Evolutionary conservation across 2,329 filamentous ascomycete species (phyloP).

Genomic region (Pezicula rhizophila): DNA sequence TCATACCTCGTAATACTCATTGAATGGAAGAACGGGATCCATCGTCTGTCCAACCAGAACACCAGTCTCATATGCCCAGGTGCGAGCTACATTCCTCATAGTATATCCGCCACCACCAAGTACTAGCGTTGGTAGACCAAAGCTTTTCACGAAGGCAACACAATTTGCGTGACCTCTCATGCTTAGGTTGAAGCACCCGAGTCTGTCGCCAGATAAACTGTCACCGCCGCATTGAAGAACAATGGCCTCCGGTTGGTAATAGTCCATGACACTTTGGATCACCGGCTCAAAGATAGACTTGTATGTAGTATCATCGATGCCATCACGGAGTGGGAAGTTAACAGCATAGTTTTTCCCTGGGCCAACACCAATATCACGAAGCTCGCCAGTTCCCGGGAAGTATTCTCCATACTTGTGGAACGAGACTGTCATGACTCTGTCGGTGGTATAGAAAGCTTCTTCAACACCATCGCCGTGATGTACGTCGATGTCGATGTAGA

Average conservation of each 20-base stretch:
- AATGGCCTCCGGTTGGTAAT: constrained; percentile 84
- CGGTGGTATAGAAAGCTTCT: constrained; percentile 87
- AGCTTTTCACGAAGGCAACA: constrained; percentile 84
- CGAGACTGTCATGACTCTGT: constrained; percentile 86
- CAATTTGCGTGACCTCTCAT: constrained; percentile 95
- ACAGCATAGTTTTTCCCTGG: constrained; percentile 83
- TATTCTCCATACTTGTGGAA: constrained; percentile 98
- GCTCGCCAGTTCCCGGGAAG: constrained; percentile 86
- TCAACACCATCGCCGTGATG: constrained; percentile 92
- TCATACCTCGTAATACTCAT: constrained; percentile 81
- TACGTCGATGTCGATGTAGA: constrained; percentile 95
- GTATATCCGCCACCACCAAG: constrained; percentile 96
- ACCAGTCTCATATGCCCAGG: constrained; percentile 96
- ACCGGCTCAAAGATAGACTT: constrained; percentile 88
- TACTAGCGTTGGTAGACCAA: constrained; percentile 79
- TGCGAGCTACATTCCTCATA: constrained; percentile 91
- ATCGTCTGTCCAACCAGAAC: constrained; percentile 79
- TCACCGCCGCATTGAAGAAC: constrained; percentile 96
- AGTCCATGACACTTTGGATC: constrained; percentile 78
- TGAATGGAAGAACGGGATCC: constrained; percentile 80
- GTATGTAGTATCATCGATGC: constrained; percentile 86
- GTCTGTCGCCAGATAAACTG: constrained; percentile 84
- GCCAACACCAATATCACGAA: constrained; percentile 81
- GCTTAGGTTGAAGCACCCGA: constrained; percentile 96
- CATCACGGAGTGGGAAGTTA: constrained; percentile 87